Percentiles rank a stretch among this genome's conserved stretches.
These are phyloP conservation scores for Gynostemma pentaphyllum DNA, from an alignment of 306 rosid species.

Conservation along the genomic window DNA sequence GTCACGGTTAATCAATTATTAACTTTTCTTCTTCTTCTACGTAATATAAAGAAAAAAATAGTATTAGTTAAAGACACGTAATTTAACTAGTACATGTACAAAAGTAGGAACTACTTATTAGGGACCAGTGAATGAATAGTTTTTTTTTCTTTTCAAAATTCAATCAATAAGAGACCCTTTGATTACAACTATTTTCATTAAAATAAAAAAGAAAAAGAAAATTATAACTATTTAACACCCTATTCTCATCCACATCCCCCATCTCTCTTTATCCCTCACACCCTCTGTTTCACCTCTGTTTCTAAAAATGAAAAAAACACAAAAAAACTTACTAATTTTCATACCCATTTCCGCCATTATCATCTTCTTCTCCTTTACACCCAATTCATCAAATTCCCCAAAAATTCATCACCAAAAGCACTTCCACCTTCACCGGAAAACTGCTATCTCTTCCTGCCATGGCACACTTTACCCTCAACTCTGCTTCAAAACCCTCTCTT, in stretches of 20 bases:
- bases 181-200: too few species aligned
- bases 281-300: not conserved
- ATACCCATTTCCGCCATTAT: slow-evolving; percentile 6
- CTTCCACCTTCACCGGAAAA: not conserved
- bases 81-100: too few species aligned
- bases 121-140: too few species aligned
- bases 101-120: too few species aligned
- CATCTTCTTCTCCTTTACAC: not conserved
- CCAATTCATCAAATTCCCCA: slow-evolving; percentile 1
- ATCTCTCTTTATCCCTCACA: not conserved
- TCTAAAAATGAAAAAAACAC: too few species aligned
- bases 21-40: too few species aligned
- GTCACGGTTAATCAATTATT: too few species aligned
- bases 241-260: not conserved
- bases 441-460: slow-evolving; percentile 21
- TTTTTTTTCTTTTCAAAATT: too few species aligned
- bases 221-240: not conserved
- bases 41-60: too few species aligned
- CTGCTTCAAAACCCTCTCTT: slow-evolving; percentile 53
- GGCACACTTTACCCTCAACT: slow-evolving; percentile 63
- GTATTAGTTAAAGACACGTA: too few species aligned
- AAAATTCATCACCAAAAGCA: not conserved
- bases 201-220: not conserved
- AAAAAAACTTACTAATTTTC: not conserved
- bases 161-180: too few species aligned